A percentile compares a stretch with the other conserved stretches of the same genome.
These are phyloP conservation scores for Daldinia sp. DNA, from an alignment of 2,329 filamentous ascomycete genomes.

Conservation along the genomic window DNA sequence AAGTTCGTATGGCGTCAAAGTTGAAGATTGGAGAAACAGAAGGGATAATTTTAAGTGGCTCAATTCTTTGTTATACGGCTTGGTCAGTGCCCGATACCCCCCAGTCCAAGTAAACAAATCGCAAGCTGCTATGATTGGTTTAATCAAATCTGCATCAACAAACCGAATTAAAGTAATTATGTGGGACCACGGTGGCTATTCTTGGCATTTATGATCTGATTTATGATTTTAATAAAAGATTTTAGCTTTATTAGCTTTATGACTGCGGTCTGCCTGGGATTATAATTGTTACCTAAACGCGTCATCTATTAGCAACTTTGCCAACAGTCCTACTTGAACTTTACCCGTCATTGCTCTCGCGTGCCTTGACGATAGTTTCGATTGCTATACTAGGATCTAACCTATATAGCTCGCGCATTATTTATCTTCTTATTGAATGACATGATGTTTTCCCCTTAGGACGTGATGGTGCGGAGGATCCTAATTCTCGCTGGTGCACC, in stretches of 20 bases:
- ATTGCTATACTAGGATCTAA: background rate
- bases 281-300: background rate
- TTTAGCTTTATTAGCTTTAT: too few species aligned
- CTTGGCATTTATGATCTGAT: background rate
- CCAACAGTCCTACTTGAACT: background rate
- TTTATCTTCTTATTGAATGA: background rate
- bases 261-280: background rate
- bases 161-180: conserved; percentile 17
- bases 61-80: conserved; percentile 4
- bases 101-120: conserved; percentile 46
- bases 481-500: conserved; percentile 44
- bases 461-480: conserved; percentile 42
- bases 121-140: conserved; percentile 36
- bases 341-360: background rate
- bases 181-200: conserved; percentile 8
- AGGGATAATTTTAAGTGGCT: conserved; percentile 14
- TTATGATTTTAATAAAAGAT: too few species aligned
- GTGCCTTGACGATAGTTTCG: background rate
- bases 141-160: conserved; percentile 32
- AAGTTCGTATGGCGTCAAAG: conserved; percentile 14
- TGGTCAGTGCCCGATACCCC: conserved; percentile 25
- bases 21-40: conserved; percentile 36
- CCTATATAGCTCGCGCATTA: conserved; percentile 2
- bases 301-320: background rate
- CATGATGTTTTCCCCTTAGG: conserved; percentile 17